phyloP scores from a whole-genome alignment of 1,139 yeast species.

The Oligophagozyma castellii region DNA sequence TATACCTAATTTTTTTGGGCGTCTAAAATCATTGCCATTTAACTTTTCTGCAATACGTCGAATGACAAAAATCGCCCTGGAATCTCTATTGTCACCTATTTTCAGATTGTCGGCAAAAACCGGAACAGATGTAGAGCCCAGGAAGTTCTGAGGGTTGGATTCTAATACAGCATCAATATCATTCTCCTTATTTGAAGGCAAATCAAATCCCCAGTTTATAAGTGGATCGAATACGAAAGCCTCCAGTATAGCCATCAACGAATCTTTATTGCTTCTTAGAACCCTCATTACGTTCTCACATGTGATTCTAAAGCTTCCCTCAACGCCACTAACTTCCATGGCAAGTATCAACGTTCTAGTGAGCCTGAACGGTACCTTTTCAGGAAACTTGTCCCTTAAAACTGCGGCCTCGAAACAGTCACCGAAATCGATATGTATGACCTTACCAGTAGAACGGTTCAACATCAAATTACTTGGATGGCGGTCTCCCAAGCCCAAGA shows the following conservation, averaged over 20 bases:
- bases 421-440: slow-evolving; percentile 94
- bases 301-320: slow-evolving; percentile 91
- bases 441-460: slow-evolving; percentile 88
- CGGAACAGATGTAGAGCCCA: no score
- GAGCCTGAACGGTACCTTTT: slow-evolving; percentile 91
- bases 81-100: slow-evolving; percentile 59
- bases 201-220: slow-evolving; percentile 96
- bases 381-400: slow-evolving; percentile 91
- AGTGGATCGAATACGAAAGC: slow-evolving; percentile 98
- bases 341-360: slow-evolving; percentile 97
- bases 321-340: slow-evolving; percentile 98
- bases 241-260: slow-evolving; percentile 93
- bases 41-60: slow-evolving; percentile 84
- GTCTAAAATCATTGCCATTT: slow-evolving; percentile 83
- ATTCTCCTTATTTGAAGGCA: slow-evolving; percentile 68
- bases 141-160: background rate
- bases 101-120: slow-evolving; percentile 41
- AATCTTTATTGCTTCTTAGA: slow-evolving; percentile 83
- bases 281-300: slow-evolving; percentile 97
- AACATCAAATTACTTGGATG: slow-evolving; percentile 96
- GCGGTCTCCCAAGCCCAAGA: slow-evolving; percentile 90
- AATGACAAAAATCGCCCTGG: slow-evolving; percentile 83
- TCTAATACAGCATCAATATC: slow-evolving; percentile 48
- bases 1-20: slow-evolving; percentile 57
- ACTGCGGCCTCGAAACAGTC: slow-evolving; percentile 99